A percentile compares a stretch with the other conserved stretches of the same genome.
Evolutionary conservation across 805 yeast species (phyloP).

Genomic region (Pichia heedii): DNA sequence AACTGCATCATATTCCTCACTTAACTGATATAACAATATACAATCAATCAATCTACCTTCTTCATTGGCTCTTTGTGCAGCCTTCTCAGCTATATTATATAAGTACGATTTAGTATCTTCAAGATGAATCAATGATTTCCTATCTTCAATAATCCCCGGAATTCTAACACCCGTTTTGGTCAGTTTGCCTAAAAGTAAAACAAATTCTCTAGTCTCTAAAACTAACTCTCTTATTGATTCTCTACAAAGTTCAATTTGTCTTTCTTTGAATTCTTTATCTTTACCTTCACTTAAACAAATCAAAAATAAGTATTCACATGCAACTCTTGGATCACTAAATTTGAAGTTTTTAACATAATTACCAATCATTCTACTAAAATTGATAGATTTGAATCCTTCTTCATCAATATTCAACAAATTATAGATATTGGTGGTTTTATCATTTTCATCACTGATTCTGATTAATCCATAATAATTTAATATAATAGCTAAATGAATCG

Average conservation of each 20-base stretch:
- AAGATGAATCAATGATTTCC: constrained; percentile 56
- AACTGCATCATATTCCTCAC: constrained; percentile 81
- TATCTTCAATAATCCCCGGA: constrained; percentile 78
- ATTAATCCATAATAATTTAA: constrained; percentile 66
- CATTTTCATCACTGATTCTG: constrained; percentile 28
- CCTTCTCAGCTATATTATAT: constrained; percentile 66
- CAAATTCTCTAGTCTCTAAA: constrained; percentile 77
- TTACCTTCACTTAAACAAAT: constrained; percentile 44
- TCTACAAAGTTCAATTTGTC: constrained; percentile 51
- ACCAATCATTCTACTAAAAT: constrained; percentile 61
- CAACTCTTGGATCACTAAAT: constrained; percentile 78
- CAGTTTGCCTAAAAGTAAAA: constrained; percentile 74
- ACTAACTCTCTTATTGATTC: constrained; percentile 79
- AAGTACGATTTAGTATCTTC: constrained; percentile 51
- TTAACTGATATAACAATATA: constrained; percentile 72
- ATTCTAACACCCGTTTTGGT: constrained; percentile 64
- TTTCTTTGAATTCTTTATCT: constrained; percentile 9
- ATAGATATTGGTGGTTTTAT: constrained; percentile 5
- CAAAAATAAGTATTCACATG: constrained; percentile 78
- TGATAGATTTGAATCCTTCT: constrained; percentile 24
- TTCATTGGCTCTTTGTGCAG: constrained; percentile 81
- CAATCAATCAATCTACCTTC: constrained; percentile 88
- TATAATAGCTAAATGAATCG: constrained; percentile 83
- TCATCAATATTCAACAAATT: constrained; percentile 27
- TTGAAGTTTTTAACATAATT: constrained; percentile 77